Base-by-base conservation (phyloP, 805 yeast genomes). In the Phaffomyces opuntiae region DNA sequence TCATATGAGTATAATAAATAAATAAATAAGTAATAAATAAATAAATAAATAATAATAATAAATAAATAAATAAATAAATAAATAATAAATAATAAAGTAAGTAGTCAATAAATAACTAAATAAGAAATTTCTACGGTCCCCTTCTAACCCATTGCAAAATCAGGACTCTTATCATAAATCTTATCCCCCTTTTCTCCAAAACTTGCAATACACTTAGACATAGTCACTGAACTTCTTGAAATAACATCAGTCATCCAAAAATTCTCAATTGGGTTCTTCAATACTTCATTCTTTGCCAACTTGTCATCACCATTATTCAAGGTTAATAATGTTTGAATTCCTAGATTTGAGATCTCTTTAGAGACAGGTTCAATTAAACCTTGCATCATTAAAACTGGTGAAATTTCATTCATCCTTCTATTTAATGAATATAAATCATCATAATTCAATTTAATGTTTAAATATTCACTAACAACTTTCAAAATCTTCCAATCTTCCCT, bases 401-500 rank as follows among this genome's bases (percentile, higher is more conserved):
- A 90, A 51, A 87, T 73, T 55, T 84, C 85, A 43, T 75, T 78
- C 60, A 87, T 67, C 64, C 96, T 77, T 33, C 72, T 68, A 65
- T 90, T 82, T 44, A 87, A 68, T 49, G 82, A 75, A 55, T 77
- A 74, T 37, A 76, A 62, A 62, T 82, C 88, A 62, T 87, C 91
- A 62, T 87, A 87, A 32, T 90, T 90, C 57, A 87, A 74, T 2
- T 83, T 69, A 35, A 74, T 76, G 43, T 80, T 81, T 53, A 87
- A 67, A 63, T 83, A 85, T 65, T 87, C 95, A 46, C 87, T 78
- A 48, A 85, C 73, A 3, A 95, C 96, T 67, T 90, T 79, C 55
- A 87, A 64, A 51, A 87, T 83, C 69, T 82, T 82, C 96, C 96
- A 87, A 68, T 87, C 96, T 66, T 87, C 95, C 64, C 96, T 82